These are phyloP conservation scores for Trichocomaceae sp. DNA, from an alignment of 2,329 filamentous ascomycete species.

Conservation along the genomic window DNA sequence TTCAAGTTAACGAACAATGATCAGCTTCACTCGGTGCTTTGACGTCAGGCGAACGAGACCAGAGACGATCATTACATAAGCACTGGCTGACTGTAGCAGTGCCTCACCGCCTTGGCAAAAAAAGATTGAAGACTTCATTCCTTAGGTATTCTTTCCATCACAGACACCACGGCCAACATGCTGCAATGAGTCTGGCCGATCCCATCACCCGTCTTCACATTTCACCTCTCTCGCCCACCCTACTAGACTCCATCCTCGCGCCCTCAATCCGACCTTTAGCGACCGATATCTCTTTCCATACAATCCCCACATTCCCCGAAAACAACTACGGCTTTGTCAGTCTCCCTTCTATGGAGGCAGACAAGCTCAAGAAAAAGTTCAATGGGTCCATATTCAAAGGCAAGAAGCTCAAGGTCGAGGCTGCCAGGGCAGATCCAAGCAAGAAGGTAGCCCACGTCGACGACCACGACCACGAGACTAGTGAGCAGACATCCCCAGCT, in stretches of 20 bases:
- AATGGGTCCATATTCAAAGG: constrained; percentile 82
- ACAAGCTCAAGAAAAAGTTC: constrained; percentile 86
- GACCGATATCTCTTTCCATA: constrained; percentile 81
- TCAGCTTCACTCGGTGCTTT: too few relatives aligned
- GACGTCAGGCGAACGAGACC: constrained; percentile 10
- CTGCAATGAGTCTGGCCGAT: constrained; percentile 30
- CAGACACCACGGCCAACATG: constrained; percentile 1
- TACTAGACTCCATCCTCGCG: constrained; percentile 67
- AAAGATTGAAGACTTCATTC: not conserved
- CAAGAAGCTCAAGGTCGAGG: constrained; percentile 75
- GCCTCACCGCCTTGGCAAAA: constrained; percentile 3
- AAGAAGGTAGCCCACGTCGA: constrained; percentile 24
- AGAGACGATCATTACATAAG: too few relatives aligned
- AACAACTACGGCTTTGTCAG: constrained; percentile 86
- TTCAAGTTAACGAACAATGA: too few relatives aligned
- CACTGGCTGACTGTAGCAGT: not conserved
- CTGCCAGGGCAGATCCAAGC: constrained; percentile 61
- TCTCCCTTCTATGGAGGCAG: constrained; percentile 70
- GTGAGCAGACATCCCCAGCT: constrained; percentile 20
- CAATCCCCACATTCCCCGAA: constrained; percentile 80
- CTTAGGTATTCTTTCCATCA: not conserved
- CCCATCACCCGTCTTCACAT: constrained; percentile 66
- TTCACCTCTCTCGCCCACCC: constrained; percentile 69
- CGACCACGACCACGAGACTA: not conserved
- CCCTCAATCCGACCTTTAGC: constrained; percentile 59